phyloP scores from a whole-genome alignment of 306 rosid genomes.

The Casuarina glauca region DNA sequence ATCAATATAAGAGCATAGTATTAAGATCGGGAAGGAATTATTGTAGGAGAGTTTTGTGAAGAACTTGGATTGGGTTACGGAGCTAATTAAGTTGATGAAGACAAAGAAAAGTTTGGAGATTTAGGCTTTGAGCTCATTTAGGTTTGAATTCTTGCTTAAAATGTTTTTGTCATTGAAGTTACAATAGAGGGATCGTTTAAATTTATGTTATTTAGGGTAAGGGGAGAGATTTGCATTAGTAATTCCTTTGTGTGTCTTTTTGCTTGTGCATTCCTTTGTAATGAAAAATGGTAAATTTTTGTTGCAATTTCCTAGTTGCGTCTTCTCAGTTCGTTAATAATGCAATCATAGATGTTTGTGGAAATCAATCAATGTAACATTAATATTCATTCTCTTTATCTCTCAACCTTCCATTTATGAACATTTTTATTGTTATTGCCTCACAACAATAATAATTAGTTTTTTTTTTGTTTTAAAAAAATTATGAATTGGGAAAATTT shows the following conservation, averaged over 20 bases:
- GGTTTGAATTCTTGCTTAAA: conserved; percentile 85
- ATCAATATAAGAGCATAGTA: conserved; percentile 92
- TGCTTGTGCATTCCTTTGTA: neutral
- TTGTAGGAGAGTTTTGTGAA: conserved; percentile 93
- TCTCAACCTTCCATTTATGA: no score
- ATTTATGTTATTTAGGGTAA: neutral
- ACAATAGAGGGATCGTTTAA: conserved; percentile 84
- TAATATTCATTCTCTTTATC: no score
- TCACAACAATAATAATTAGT: no score
- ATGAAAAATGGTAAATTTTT: neutral
- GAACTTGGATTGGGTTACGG: conserved; percentile 95
- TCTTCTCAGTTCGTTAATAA: neutral
- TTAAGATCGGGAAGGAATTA: conserved; percentile 91
- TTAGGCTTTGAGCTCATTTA: conserved; percentile 86
- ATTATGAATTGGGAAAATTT: neutral
- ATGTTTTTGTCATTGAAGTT: conserved; percentile 83
- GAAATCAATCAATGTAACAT: neutral
- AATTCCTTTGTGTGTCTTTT: neutral
- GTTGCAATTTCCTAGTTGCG: neutral
- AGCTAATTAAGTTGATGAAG: conserved; percentile 84
- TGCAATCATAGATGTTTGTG: neutral
- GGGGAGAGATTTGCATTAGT: neutral
- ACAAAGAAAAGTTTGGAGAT: conserved; percentile 94
- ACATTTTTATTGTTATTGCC: no score
- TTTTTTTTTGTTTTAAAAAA: no score